Conservation (phyloP, 768 basidiomycete genomes). For the Mycena metata region DNA sequence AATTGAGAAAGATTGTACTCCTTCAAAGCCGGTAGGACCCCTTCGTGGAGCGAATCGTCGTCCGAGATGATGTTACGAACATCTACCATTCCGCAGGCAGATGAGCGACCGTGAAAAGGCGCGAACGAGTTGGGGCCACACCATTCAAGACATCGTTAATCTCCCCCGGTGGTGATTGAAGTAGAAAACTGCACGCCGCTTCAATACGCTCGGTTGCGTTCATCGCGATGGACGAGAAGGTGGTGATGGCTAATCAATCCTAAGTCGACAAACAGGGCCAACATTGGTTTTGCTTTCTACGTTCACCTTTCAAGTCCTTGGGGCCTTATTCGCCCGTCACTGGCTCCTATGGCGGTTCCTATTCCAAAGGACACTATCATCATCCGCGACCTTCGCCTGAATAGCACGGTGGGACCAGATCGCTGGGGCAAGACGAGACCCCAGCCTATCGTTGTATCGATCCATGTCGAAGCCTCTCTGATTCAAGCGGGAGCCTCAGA, state of each 20-base stretch:
- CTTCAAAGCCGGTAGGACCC: slow-evolving; percentile 81
- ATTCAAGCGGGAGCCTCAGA: slow-evolving; percentile 61
- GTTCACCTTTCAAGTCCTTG: background rate
- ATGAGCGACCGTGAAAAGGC: slow-evolving; percentile 27
- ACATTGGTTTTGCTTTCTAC: background rate
- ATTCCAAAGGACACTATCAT: slow-evolving; percentile 15
- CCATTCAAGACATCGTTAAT: slow-evolving; percentile 97
- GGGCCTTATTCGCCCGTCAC: no score
- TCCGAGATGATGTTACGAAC: slow-evolving; percentile 91
- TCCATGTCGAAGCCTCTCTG: slow-evolving; percentile 61
- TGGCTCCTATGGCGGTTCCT: slow-evolving; percentile 4
- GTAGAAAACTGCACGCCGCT: slow-evolving; percentile 81
- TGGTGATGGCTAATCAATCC: slow-evolving; percentile 8
- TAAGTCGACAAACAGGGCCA: background rate
- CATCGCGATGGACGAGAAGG: slow-evolving; percentile 54
- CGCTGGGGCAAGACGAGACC: slow-evolving; percentile 62
- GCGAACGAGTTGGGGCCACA: slow-evolving; percentile 45
- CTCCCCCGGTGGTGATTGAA: slow-evolving; percentile 95
- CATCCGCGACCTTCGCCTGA: slow-evolving; percentile 21
- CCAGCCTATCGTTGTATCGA: slow-evolving; percentile 66
- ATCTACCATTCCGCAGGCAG: slow-evolving; percentile 63
- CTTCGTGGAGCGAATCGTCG: slow-evolving; percentile 85
- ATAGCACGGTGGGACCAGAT: slow-evolving; percentile 53
- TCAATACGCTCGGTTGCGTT: slow-evolving; percentile 74
- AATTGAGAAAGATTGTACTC: slow-evolving; percentile 93